Evolutionary conservation across 2,329 filamentous ascomycete genomes (phyloP).

Genomic region (Aphanocladium album): DNA sequence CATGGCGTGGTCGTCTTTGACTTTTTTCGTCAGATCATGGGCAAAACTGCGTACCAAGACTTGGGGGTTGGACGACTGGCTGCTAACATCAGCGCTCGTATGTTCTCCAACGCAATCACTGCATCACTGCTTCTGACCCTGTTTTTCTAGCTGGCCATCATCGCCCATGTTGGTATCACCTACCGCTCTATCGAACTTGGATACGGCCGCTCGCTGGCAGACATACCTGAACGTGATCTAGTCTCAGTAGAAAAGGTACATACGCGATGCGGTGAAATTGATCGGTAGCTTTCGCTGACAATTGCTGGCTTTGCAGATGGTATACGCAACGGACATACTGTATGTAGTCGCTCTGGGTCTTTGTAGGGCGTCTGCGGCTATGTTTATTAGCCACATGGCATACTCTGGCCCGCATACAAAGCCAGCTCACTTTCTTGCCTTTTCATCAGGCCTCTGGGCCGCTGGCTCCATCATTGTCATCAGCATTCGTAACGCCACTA

Average conservation of each 20-base stretch:
- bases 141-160: background rate
- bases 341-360: background rate
- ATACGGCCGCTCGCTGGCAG: too few relatives aligned
- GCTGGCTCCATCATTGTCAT: background rate
- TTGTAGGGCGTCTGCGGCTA: conserved; percentile 4
- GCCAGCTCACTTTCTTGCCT: background rate
- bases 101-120: too few relatives aligned
- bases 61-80: conserved; percentile 15
- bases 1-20: conserved; percentile 14
- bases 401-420: conserved; percentile 1
- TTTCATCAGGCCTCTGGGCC: background rate
- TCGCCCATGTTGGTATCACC: too few relatives aligned
- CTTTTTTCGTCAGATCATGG: conserved; percentile 14
- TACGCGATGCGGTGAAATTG: background rate
- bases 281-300: background rate
- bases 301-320: background rate
- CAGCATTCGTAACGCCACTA: background rate
- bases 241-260: conserved; percentile 7
- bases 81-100: conserved; percentile 12
- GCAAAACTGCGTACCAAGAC: conserved; percentile 14
- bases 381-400: conserved; percentile 10
- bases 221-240: too few relatives aligned
- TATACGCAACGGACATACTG: conserved; percentile 1
- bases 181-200: too few relatives aligned
- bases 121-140: background rate